Evolutionary conservation across 345 rosid genomes (phyloP).

Genomic region (Boechera stricta): DNA sequence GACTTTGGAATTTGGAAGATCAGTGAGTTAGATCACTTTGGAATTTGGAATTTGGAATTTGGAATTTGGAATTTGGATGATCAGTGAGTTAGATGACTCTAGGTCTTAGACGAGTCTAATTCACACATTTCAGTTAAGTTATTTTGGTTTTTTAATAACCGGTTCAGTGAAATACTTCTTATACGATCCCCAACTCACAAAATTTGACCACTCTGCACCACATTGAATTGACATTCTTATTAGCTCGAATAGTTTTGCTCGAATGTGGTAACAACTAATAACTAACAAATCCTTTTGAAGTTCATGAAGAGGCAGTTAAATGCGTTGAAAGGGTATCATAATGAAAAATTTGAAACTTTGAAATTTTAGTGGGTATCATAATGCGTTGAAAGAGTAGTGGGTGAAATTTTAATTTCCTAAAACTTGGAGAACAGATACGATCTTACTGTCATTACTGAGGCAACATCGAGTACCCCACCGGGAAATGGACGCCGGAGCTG

Average conservation of each 20-base stretch:
- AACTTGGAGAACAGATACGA: slow-evolving; percentile 9
- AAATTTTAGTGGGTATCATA: not conserved
- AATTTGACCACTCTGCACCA: not conserved
- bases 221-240: not conserved
- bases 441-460: not conserved
- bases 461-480: slow-evolving; percentile 9
- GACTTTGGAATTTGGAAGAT: no score
- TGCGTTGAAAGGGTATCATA: not conserved
- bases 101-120: no score
- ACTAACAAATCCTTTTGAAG: not conserved
- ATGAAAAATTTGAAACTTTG: not conserved
- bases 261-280: not conserved
- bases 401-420: not conserved
- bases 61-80: no score
- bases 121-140: not conserved
- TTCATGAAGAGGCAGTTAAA: not conserved
- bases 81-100: not conserved
- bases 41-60: no score
- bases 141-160: not conserved
- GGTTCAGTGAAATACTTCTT: no score
- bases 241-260: not conserved
- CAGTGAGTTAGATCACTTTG: no score
- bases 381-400: slow-evolving; percentile 7
- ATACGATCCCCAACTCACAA: not conserved
- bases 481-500: slow-evolving; percentile 46